Percentiles rank a stretch among this genome's conserved stretches.
These are phyloP conservation scores for Jimgerdemannia flammicorona DNA, from an alignment of 192 early-diverging fungal genomes.

Conservation along the genomic window DNA sequence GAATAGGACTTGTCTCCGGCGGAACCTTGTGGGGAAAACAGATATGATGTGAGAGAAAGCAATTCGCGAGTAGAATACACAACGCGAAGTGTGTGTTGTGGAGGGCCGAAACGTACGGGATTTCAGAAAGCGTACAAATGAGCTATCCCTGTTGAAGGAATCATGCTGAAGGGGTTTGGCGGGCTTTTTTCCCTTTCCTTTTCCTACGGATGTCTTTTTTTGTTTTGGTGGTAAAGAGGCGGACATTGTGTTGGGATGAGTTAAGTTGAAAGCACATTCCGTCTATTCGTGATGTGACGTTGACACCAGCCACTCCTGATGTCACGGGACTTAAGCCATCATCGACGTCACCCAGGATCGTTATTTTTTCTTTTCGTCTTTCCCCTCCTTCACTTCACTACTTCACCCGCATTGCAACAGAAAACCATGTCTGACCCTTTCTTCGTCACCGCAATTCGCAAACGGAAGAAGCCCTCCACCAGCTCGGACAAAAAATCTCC, in stretches of 20 bases:
- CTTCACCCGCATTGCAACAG: neutral
- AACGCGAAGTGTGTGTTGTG: neutral
- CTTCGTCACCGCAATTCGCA: conserved; percentile 1
- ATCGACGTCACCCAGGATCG: neutral
- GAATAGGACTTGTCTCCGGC: neutral
- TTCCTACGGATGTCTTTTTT: neutral
- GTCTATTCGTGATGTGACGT: too few species aligned
- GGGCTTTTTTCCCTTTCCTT: neutral
- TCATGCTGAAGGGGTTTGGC: neutral
- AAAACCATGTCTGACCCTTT: conserved; percentile 5
- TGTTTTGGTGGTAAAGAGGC: neutral
- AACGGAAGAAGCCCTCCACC: neutral
- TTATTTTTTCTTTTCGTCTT: neutral
- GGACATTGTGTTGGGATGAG: neutral
- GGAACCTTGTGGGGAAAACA: neutral
- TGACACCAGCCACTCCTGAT: too few species aligned
- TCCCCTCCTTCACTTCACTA: neutral
- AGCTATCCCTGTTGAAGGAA: conserved; percentile 15
- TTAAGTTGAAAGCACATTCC: neutral
- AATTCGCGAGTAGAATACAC: neutral
- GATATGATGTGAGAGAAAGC: neutral
- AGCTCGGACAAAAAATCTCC: neutral
- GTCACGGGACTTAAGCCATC: too few species aligned
- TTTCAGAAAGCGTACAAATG: conserved; percentile 15
- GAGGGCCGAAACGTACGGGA: conserved; percentile 1